Base-by-base conservation (phyloP, 306 rosid genomes). In the Alnus rubra region DNA sequence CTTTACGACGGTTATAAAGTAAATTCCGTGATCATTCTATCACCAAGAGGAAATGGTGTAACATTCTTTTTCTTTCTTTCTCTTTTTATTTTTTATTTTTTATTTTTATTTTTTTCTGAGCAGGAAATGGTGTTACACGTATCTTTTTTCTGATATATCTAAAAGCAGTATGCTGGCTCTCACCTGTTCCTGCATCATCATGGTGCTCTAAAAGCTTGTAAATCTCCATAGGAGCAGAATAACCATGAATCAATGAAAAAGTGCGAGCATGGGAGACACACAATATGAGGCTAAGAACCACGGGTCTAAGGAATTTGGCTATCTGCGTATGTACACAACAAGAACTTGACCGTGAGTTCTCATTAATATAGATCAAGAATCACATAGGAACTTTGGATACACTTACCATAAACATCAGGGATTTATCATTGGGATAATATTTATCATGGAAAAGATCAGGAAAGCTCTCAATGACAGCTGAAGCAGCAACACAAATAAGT, bases 381-480 rank as follows among this genome's bases (percentile, higher is more conserved):
- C 9, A 42, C 16, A 62, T 2, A 59, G 35, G 10, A 33, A 71
- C 60, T 69, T 64, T 67, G 15, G 70, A 71, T 50, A 71, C 59
- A 59, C 92, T 84, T 81, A 91, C 99, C 86, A 59, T 76, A 71
- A 93, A 93, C 47, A 78, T 18, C 74, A 88, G 9, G 68, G 88
- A 85, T 67, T 39, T 78, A 23, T 76, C 81, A 2, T 44, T 1
- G 42, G 96, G 78, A 88, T 89, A 76, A 87, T 96, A 89, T 84
- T 84, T 88, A 79, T 87, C 88, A 72, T 83, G 83, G 77, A 96
- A 93, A 78, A 96, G 72, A 83, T 96, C 99, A 55, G 98, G 99
- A 83, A 93, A 90, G 82, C 93, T 93, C 87, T 96, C 98, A 52
- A 96, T 93, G 83, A 93, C 97, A 75, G 99, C 98, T 39, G 99